Evolutionary conservation across 768 basidiomycete species (phyloP).

Genomic region (Suillus americanus): DNA sequence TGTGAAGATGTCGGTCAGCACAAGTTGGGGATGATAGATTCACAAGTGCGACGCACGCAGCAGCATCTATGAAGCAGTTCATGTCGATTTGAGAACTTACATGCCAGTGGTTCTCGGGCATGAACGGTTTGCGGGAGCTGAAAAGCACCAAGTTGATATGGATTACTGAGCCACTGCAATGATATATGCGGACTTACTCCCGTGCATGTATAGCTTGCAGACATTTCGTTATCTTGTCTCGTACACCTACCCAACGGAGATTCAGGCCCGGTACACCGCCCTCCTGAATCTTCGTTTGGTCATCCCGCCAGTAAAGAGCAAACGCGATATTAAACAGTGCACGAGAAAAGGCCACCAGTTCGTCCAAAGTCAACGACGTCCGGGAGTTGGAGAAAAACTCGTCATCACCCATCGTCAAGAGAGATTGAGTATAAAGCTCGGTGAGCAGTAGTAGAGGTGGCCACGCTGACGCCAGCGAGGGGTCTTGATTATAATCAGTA

Average conservation of each 20-base stretch:
- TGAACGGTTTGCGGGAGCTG: constrained; percentile 84
- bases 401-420: constrained; percentile 93
- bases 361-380: constrained; percentile 82
- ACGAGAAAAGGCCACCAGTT: constrained; percentile 72
- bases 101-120: constrained; percentile 84
- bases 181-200: constrained; percentile 58
- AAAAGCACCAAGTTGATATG: constrained; percentile 7
- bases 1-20: constrained; percentile 22
- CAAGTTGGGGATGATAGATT: background rate
- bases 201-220: constrained; percentile 81
- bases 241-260: constrained; percentile 59
- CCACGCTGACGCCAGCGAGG: constrained; percentile 50
- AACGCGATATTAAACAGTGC: constrained; percentile 85
- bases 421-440: constrained; percentile 79
- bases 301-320: constrained; percentile 67
- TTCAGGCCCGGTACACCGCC: constrained; percentile 42
- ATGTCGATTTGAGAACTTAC: constrained; percentile 59
- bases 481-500: constrained; percentile 35
- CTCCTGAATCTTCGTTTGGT: constrained; percentile 36
- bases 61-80: constrained; percentile 80
- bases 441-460: constrained; percentile 73
- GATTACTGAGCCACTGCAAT: background rate
- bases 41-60: constrained; percentile 53
- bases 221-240: constrained; percentile 76
- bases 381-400: constrained; percentile 81